phyloP scores from a whole-genome alignment of 1,139 yeast species.

The Candida glucosophila region DNA sequence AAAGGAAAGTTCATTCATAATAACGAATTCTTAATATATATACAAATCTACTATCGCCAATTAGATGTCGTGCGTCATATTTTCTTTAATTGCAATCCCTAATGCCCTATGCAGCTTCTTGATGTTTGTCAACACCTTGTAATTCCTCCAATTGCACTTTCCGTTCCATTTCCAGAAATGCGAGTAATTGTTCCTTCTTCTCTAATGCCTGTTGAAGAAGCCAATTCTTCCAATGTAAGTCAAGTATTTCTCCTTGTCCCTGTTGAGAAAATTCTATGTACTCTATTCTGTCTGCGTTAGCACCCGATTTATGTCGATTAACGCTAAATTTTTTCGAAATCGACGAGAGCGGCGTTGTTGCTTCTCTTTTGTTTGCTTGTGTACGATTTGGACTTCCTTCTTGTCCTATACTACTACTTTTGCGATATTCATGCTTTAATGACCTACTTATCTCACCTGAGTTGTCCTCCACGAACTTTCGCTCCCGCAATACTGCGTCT shows the following conservation, averaged over 20 bases:
- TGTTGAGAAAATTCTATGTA: constrained; percentile 3
- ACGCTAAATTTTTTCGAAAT: constrained; percentile 9
- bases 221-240: constrained; percentile 11
- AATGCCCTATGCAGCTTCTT: too few species aligned
- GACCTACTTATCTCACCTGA: too few species aligned
- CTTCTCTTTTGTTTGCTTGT: constrained; percentile 14
- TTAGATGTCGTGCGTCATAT: too few species aligned
- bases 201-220: constrained; percentile 7
- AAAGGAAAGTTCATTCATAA: too few species aligned
- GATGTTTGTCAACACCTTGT: not conserved
- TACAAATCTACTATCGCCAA: too few species aligned
- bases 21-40: too few species aligned
- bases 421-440: too few species aligned
- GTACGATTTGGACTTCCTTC: not conserved
- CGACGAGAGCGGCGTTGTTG: constrained; percentile 20
- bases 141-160: constrained; percentile 5
- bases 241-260: constrained; percentile 4
- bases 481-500: too few species aligned
- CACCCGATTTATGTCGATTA: constrained; percentile 11
- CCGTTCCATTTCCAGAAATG: constrained; percentile 12
- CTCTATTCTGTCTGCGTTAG: not conserved
- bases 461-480: too few species aligned
- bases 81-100: too few species aligned
- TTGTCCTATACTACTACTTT: too few species aligned
- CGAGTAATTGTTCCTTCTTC: constrained; percentile 7